These are phyloP conservation scores for Persicaria maculosa DNA, from an alignment of 148 eudicot genomes.

Conservation along the genomic window DNA sequence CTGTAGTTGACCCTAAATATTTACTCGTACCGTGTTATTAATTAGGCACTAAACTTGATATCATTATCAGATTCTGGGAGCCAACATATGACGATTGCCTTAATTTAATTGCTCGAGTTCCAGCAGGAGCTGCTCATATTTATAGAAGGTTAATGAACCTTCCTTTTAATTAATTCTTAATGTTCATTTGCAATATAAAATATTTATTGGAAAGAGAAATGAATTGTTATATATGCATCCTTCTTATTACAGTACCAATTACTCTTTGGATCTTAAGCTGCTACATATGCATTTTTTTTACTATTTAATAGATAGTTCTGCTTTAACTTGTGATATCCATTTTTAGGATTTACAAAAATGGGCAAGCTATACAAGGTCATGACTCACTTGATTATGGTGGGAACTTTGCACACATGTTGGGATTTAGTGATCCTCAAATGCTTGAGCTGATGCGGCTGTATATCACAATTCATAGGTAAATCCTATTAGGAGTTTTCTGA, in stretches of 20 bases:
- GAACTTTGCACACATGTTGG: conserved; percentile 93
- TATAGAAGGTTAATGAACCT: conserved; percentile 68
- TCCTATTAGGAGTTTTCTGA: neutral
- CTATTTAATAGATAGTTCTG: neutral
- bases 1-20: neutral
- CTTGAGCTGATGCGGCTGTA: conserved; percentile 96
- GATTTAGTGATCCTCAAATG: conserved; percentile 81
- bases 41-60: conserved; percentile 18
- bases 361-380: conserved; percentile 47
- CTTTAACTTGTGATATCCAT: conserved; percentile 1
- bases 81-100: conserved; percentile 93
- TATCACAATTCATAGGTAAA: conserved; percentile 78
- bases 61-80: conserved; percentile 79
- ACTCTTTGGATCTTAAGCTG: neutral
- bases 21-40: neutral
- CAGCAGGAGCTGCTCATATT: conserved; percentile 80
- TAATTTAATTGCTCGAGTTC: conserved; percentile 88
- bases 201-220: neutral
- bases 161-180: neutral
- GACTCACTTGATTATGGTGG: conserved; percentile 94
- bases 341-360: conserved; percentile 88
- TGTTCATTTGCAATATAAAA: neutral
- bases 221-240: neutral
- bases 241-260: neutral
- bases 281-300: neutral